Percentiles rank a stretch among this genome's conserved stretches.
phyloP scores from a whole-genome alignment of 768 basidiomycete genomes.

The Leucocoprinus sp. region DNA sequence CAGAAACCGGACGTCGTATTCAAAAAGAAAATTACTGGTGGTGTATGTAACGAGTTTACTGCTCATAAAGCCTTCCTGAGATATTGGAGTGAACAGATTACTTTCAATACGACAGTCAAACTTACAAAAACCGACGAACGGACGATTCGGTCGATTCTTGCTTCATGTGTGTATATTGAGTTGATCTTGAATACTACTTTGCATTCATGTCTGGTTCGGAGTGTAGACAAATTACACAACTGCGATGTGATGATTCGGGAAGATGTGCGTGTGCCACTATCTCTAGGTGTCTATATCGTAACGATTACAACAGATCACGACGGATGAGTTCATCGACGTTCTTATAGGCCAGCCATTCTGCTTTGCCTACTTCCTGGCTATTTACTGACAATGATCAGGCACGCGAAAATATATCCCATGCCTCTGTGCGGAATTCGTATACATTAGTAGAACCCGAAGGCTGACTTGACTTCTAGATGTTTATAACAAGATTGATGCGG shows the following conservation, averaged over 20 bases:
- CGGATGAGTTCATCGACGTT: constrained; percentile 98
- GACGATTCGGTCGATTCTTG: constrained; percentile 87
- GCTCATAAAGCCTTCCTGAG: constrained; percentile 1
- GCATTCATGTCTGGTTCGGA: neutral
- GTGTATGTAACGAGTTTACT: constrained; percentile 41
- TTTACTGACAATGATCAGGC: constrained; percentile 37
- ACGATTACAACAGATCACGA: constrained; percentile 58
- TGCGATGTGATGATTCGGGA: constrained; percentile 99
- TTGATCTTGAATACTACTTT: neutral
- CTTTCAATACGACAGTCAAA: constrained; percentile 89
- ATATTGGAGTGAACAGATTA: constrained; percentile 45
- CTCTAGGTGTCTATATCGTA: constrained; percentile 9
- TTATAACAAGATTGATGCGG: constrained; percentile 94
- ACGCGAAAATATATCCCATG: constrained; percentile 94
- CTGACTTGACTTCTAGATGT: constrained; percentile 46
- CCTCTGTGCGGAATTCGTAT: constrained; percentile 48
- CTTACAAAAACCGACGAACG: constrained; percentile 92
- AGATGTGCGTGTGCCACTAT: constrained; percentile 51
- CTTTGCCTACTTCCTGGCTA: neutral
- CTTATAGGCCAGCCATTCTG: constrained; percentile 57
- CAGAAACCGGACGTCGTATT: constrained; percentile 89
- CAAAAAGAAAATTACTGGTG: constrained; percentile 88
- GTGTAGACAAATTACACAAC: constrained; percentile 77
- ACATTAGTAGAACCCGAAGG: neutral
- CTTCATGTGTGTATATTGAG: constrained; percentile 58